Conservation (phyloP, 176 grass and related monocot genomes). For the Aegilops tauschii region DNA sequence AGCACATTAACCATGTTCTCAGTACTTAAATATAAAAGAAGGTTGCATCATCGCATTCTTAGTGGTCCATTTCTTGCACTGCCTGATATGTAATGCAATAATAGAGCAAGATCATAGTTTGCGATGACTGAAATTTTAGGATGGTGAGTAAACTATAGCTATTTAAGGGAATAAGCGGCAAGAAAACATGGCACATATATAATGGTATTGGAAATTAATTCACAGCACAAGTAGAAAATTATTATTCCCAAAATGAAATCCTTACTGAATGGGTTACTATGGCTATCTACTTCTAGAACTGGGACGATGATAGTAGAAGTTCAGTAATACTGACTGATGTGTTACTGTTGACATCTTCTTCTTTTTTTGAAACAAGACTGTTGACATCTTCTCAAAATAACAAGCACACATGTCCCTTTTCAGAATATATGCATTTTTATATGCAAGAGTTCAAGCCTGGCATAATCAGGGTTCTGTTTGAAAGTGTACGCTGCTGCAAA, state of each 20-base stretch:
- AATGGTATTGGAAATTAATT: not conserved
- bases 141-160: not conserved
- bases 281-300: not conserved
- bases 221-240: not conserved
- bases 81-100: not conserved
- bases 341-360: not conserved
- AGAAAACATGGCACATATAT: not conserved
- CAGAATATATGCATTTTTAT: not conserved
- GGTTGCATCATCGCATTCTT: not conserved
- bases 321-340: not conserved
- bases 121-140: not conserved
- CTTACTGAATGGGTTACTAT: not conserved
- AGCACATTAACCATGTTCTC: not conserved
- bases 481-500: not conserved
- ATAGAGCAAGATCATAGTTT: not conserved
- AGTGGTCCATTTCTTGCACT: not conserved
- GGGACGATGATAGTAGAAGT: not conserved
- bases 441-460: not conserved
- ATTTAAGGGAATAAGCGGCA: not conserved
- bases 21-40: not conserved
- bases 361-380: too few species aligned
- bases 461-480: not conserved
- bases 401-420: not conserved
- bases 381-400: slow-evolving; percentile 6
- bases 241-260: not conserved